A percentile compares a stretch with the other conserved stretches of the same genome.
These are phyloP conservation scores for Spathaspora gorwiae DNA, from an alignment of 805 yeast species.

Conservation along the genomic window DNA sequence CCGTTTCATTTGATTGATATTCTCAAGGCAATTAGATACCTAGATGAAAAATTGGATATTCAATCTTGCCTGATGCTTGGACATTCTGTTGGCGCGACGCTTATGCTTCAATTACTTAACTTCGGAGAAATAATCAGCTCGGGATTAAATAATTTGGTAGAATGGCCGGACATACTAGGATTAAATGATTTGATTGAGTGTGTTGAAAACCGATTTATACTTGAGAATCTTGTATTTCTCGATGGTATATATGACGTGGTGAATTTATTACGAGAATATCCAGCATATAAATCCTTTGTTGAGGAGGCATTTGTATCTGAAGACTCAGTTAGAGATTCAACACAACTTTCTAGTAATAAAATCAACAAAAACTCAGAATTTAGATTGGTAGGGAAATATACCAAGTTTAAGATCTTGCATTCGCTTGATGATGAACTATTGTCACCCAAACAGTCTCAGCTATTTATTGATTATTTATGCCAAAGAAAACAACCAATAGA, in stretches of 20 bases:
- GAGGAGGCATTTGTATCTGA: conserved; percentile 46
- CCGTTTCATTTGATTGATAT: conserved; percentile 63
- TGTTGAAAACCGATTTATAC: background rate
- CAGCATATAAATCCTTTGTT: conserved; percentile 53
- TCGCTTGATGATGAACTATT: conserved; percentile 67
- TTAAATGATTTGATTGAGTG: background rate
- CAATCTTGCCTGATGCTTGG: conserved; percentile 43
- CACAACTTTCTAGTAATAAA: conserved; percentile 18
- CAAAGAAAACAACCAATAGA: conserved; percentile 6
- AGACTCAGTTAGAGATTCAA: conserved; percentile 18
- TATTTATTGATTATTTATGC: conserved; percentile 33
- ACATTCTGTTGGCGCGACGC: conserved; percentile 79
- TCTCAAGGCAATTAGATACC: conserved; percentile 33
- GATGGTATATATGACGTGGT: conserved; percentile 69
- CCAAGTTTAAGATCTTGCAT: conserved; percentile 45
- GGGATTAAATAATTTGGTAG: conserved; percentile 9
- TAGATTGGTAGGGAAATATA: background rate
- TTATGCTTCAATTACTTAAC: conserved; percentile 50
- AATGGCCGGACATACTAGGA: background rate
- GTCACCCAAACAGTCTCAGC: conserved; percentile 44
- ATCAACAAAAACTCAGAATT: background rate
- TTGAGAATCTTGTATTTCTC: conserved; percentile 24
- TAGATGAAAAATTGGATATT: conserved; percentile 14
- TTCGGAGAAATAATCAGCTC: conserved; percentile 13
- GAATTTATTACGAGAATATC: conserved; percentile 55